These are phyloP conservation scores for Isabelozyma gotoi DNA, from an alignment of 805 yeast genomes.

Conservation along the genomic window DNA sequence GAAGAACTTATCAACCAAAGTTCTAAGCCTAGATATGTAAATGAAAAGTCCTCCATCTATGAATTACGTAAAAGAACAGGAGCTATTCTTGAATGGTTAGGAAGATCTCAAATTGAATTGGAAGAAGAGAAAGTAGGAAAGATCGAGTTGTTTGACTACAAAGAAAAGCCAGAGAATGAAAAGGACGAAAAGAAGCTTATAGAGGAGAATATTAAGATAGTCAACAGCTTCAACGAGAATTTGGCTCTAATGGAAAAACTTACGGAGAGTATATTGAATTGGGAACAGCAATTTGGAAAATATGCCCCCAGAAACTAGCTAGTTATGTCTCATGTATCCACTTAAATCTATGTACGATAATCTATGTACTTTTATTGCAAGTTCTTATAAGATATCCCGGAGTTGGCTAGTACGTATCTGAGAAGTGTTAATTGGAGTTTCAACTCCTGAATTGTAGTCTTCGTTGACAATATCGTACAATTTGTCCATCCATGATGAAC, in stretches of 20 bases:
- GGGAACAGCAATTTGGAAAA: conserved; percentile 77
- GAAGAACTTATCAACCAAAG: conserved; percentile 64
- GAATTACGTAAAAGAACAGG: conserved; percentile 89
- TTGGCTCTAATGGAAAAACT: conserved; percentile 67
- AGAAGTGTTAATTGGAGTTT: not conserved
- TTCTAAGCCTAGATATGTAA: conserved; percentile 81
- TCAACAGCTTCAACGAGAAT: conserved; percentile 57
- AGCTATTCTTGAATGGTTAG: conserved; percentile 88
- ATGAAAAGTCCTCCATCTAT: conserved; percentile 65
- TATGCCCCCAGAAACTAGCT: conserved; percentile 33
- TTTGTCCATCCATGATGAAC: conserved; percentile 30
- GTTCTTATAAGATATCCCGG: conserved; percentile 22
- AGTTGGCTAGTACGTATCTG: conserved; percentile 35
- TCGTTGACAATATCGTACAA: conserved; percentile 32
- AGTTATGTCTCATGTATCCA: not conserved
- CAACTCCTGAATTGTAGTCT: not conserved
- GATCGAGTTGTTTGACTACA: conserved; percentile 45
- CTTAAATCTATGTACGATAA: not conserved
- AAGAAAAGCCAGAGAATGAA: conserved; percentile 30
- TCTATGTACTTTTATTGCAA: not conserved
- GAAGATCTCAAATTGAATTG: conserved; percentile 81
- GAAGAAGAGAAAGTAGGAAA: conserved; percentile 69
- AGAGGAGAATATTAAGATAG: conserved; percentile 25
- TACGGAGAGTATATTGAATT: conserved; percentile 64
- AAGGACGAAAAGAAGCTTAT: conserved; percentile 7